Conservation (phyloP, 129 eudicot species). For the Artemisia annua region DNA sequence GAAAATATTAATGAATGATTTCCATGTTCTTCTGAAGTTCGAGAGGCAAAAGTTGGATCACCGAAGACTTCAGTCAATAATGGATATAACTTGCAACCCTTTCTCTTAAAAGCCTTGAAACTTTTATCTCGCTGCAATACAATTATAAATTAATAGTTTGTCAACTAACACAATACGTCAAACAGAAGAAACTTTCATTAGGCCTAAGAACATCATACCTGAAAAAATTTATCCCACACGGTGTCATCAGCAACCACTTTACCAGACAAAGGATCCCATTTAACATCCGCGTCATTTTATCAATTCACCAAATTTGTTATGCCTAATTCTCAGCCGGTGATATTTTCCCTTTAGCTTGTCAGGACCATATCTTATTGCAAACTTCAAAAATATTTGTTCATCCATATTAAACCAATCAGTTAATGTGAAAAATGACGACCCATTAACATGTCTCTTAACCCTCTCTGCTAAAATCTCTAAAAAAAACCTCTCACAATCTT, state of each 20-base stretch:
- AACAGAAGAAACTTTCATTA: neutral
- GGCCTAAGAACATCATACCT: neutral
- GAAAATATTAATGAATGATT: too few species aligned
- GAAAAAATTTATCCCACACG: neutral
- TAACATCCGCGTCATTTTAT: neutral
- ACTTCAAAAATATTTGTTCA: neutral
- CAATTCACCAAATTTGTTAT: slow-evolving; percentile 7
- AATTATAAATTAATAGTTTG: neutral
- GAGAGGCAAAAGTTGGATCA: too few species aligned
- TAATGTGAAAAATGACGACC: neutral
- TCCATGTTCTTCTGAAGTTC: too few species aligned
- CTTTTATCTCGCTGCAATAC: slow-evolving; percentile 9
- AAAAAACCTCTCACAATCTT: slow-evolving; percentile 18
- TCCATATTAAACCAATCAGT: slow-evolving; percentile 3
- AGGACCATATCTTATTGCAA: slow-evolving; percentile 10
- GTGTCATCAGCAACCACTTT: neutral
- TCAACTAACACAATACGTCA: neutral
- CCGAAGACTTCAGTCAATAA: neutral
- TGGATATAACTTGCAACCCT: slow-evolving; percentile 6
- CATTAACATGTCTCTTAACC: neutral
- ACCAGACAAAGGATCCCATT: slow-evolving; percentile 1
- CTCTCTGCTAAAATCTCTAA: neutral
- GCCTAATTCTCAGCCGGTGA: neutral
- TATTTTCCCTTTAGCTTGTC: slow-evolving; percentile 6
- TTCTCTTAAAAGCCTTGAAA: slow-evolving; percentile 8